Evolutionary conservation across 495 filamentous ascomycete genomes (phyloP), one percentile per base, ranked within the genome.

Genomic region (Glonium stellatum): DNA sequence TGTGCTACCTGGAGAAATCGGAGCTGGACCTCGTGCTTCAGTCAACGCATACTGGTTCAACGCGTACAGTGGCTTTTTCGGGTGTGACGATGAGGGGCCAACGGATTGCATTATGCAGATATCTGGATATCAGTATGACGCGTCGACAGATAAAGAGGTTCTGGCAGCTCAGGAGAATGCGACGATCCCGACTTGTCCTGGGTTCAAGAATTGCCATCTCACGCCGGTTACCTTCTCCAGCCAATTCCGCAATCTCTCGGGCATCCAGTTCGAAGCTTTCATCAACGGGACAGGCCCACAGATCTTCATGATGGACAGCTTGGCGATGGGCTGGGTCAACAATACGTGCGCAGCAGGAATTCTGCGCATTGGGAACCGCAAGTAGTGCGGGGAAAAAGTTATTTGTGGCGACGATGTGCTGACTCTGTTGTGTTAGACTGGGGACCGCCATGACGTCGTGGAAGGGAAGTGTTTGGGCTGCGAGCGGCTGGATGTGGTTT

Each of bases 31-130:
- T 12, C 67, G 71, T 21, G 69, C 69, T 35, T 42, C 42, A 5
- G 65, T 69, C 18, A 70, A 68, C 21, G 72, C 75, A 19, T 79
- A 74, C 65, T 77, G 75, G 74, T 74, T 79, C 62, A 66, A 77
- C 61, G 74, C 74, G 8, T 69, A 65, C 57, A 69, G 63, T 11
- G 71, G 67, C 9, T 74, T 64, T 44, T 59, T 79, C 25, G 75
- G 75, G 25, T 79, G 77, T 61, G 66, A 72, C 18, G 72, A 78
- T 59, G 57, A 47, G 18, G 75, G 75, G 18, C 65, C 71, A 11
- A 50, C 52, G 10, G 48, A 57, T n/a, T 79, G 77, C 65, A 56
- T 58, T 5, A 61, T 79, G 27, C 67, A 62, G 9, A 69, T 78
- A 54, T 69, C 67, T 13, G 77, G 73, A 5, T 77, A 74, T 54